phyloP scores from a whole-genome alignment of 805 yeast genomes.

The Kurtzmaniella cleridarum region DNA sequence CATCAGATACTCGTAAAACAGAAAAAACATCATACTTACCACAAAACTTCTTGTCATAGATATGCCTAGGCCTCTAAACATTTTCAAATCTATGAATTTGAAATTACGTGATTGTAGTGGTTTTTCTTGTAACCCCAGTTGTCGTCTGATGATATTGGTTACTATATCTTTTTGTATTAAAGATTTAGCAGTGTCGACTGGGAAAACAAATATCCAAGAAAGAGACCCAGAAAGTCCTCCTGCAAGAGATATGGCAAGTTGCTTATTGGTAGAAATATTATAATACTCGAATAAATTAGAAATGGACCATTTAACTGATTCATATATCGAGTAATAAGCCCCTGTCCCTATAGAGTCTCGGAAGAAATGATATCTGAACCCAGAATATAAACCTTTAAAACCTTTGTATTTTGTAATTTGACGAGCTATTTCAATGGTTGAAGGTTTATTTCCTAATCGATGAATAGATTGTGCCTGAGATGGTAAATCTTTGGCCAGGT shows the following conservation, averaged over 20 bases:
- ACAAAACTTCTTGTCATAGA: conserved; percentile 66
- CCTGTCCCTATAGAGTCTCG: conserved; percentile 73
- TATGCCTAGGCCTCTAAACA: conserved; percentile 77
- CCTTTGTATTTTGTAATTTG: conserved; percentile 61
- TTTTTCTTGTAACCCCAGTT: conserved; percentile 41
- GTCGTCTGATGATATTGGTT: conserved; percentile 52
- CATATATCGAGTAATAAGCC: conserved; percentile 70
- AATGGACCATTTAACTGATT: conserved; percentile 57
- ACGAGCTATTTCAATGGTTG: conserved; percentile 38
- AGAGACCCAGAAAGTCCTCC: conserved; percentile 79
- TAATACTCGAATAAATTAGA: conserved; percentile 16
- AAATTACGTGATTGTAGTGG: conserved; percentile 26
- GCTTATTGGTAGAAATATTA: conserved; percentile 25
- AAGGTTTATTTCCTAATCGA: conserved; percentile 9
- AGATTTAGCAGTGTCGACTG: conserved; percentile 76
- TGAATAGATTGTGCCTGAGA: conserved; percentile 9
- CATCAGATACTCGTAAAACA: conserved; percentile 67
- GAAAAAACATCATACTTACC: conserved; percentile 72
- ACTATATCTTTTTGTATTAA: conserved; percentile 71
- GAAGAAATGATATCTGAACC: conserved; percentile 58
- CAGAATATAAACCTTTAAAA: conserved; percentile 61
- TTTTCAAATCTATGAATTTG: conserved; percentile 33
- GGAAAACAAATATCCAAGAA: conserved; percentile 72
- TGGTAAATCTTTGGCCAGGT: conserved; percentile 7
- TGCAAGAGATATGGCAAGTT: conserved; percentile 39